Evolutionary conservation across 129 eudicot species (phyloP), one percentile per base, ranked within the genome.

Genomic region (Lactuca saligna): DNA sequence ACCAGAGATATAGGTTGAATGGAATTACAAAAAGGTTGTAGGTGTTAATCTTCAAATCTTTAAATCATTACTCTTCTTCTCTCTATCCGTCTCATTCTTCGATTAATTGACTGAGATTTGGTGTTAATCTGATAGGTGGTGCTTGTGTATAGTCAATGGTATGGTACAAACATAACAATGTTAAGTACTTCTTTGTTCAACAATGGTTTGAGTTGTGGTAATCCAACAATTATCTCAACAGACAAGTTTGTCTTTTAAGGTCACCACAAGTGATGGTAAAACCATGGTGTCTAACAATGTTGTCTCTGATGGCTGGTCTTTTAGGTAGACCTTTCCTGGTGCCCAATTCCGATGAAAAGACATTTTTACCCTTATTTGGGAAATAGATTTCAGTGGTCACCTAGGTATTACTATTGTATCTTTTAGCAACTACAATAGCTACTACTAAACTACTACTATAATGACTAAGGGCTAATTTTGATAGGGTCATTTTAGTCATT

Each of bases 171-270:
- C 72, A 83, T 84, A 20, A 82, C 85, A 17, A 82, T 82, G 0
- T 55, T 81, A 16, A 81, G 85, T 48, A 80, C 84, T 16, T 84
- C 88, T 68, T 33, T 83, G 72, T 83, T 83, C 72, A 81, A 85
- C 90, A 78, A 78, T 48, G 90, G 90, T 3, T 68, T 85, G 57
- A 79, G 84, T 3, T 85, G 90, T 84, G 89, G 89, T 86, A 84
- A 61, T 81, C 84, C 76, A 84, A 81, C 79, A 70, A 3, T 20
- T 83, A 83, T 16, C 70, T 81, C 3, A 84, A 84, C 70, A 86
- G 89, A 8, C 89, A 81, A 41, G 81, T 6, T 35, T 84, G 8
- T 78, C 89, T 5, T 84, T 84, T 46, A 84, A 84, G 80, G 89
- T 84, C 57, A 84, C 86, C 34, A 84, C 89, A 16, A 84, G 89